Base-by-base conservation (phyloP, 257 asterid genomes). In the Solanum lignicaule region DNA sequence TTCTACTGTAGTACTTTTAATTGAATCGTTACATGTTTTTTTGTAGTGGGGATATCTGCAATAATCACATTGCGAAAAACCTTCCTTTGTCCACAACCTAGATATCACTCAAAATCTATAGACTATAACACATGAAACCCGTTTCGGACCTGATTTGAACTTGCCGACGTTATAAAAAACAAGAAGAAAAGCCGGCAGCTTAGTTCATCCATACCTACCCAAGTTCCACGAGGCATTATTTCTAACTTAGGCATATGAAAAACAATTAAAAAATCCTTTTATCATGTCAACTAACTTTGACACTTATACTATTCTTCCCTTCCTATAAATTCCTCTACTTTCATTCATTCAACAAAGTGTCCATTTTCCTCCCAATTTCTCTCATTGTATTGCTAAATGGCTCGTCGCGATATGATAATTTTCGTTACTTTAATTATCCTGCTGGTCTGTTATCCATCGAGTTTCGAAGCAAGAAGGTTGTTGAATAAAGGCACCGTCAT, bases 141-240 rank as follows among this genome's bases (percentile, higher is more conserved):
- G 9, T 55, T 55, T 55, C 5, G 9, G 4, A 18, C 65, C n/a
- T 55, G 0, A 7, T 55, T 18, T 18, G 4, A 55, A 55, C 11
- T 18, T 55, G 11, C n/a, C 9, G 4, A 55, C n/a, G 62, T 18
- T 52, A 4, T 18, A 55, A 4, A 32, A 25, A 89, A 29, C 33
- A n/a, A 79, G 38, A 29, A 72, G 15, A 65, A 39, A 55, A 71
- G 92, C 88, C 91, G 89, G 91, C 93, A 74, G 90, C 91, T 87
- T 87, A 31, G 88, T 90, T 87, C 87, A 89, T 74, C 35, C 32
- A 41, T 86, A 83, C 89, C 87, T 55, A 88, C 83, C 87, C 74
- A 81, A 88, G 83, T 88, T 87, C 82, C 91, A 87, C 89, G 89
- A 75, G 92, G 89, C 88, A 88, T 84, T 74, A 88, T 84, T 83